These are phyloP conservation scores for Penicillium coprophilum DNA, from an alignment of 495 filamentous ascomycete genomes.

Conservation along the genomic window DNA sequence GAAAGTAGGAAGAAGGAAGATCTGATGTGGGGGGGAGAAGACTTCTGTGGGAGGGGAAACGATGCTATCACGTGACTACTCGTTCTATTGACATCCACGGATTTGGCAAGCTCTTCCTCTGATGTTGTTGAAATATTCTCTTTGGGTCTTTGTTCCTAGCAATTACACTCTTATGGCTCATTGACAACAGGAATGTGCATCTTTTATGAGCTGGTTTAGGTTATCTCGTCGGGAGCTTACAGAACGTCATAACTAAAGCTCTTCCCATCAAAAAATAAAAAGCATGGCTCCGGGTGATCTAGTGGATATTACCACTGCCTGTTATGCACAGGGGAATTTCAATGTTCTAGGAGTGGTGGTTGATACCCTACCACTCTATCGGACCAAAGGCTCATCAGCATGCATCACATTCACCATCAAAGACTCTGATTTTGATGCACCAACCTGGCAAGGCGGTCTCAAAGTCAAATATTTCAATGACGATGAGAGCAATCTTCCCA, in stretches of 20 bases:
- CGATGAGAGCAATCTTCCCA: conserved; percentile 37
- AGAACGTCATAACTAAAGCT: neutral
- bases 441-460: conserved; percentile 39
- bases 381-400: conserved; percentile 33
- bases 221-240: conserved; percentile 8
- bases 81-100: conserved; percentile 12
- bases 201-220: neutral
- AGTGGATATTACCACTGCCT: conserved; percentile 40
- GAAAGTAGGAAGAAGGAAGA: conserved; percentile 14
- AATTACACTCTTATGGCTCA: conserved; percentile 6
- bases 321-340: conserved; percentile 24
- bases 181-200: neutral
- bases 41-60: conserved; percentile 32
- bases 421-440: conserved; percentile 38
- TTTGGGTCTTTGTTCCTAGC: neutral
- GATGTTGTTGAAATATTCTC: neutral
- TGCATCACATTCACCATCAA: conserved; percentile 52
- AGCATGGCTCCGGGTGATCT: conserved; percentile 30
- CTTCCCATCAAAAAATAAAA: conserved; percentile 1
- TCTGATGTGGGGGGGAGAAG: conserved; percentile 28
- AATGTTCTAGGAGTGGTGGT: conserved; percentile 53
- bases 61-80: conserved; percentile 22
- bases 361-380: conserved; percentile 36
- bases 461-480: conserved; percentile 53
- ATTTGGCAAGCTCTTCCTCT: neutral